These are phyloP conservation scores for Fusarium torreyae DNA, from an alignment of 2,329 filamentous ascomycete species.

Conservation along the genomic window DNA sequence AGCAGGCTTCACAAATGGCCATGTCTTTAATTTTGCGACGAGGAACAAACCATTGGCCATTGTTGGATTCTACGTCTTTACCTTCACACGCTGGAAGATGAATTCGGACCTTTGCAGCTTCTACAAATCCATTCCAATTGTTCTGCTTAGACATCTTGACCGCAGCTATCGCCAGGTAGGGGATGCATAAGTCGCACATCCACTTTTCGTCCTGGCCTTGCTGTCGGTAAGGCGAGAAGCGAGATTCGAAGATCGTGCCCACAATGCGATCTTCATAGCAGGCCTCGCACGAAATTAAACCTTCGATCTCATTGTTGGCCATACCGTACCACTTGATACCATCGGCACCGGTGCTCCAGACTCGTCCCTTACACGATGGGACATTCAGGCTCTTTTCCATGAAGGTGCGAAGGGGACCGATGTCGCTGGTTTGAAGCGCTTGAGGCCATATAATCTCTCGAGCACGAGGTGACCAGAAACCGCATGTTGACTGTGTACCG, in stretches of 20 bases:
- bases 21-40: slow-evolving; percentile 47
- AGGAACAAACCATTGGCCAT: slow-evolving; percentile 49
- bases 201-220: slow-evolving; percentile 52
- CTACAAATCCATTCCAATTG: slow-evolving; percentile 54
- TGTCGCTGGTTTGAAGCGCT: slow-evolving; percentile 47
- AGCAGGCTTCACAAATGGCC: slow-evolving; percentile 55
- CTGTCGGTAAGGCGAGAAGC: slow-evolving; percentile 47
- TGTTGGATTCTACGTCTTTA: slow-evolving; percentile 40
- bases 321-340: slow-evolving; percentile 54
- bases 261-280: slow-evolving; percentile 56
- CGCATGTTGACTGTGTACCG: slow-evolving; percentile 51
- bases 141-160: slow-evolving; percentile 37
- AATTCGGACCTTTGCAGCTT: slow-evolving; percentile 41
- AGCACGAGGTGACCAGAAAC: slow-evolving; percentile 53
- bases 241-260: slow-evolving; percentile 49
- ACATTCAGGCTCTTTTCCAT: slow-evolving; percentile 49
- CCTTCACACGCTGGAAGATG: slow-evolving; percentile 51
- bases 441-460: slow-evolving; percentile 54
- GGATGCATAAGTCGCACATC: slow-evolving; percentile 53
- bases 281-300: slow-evolving; percentile 57
- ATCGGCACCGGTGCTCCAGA: slow-evolving; percentile 39
- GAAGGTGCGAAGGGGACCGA: slow-evolving; percentile 49
- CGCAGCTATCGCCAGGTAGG: slow-evolving; percentile 45
- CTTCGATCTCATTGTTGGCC: slow-evolving; percentile 48
- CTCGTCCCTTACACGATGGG: slow-evolving; percentile 51